Evolutionary conservation across 78 protist species (phyloP).

Genomic region (Diacronema lutheri): DNA sequence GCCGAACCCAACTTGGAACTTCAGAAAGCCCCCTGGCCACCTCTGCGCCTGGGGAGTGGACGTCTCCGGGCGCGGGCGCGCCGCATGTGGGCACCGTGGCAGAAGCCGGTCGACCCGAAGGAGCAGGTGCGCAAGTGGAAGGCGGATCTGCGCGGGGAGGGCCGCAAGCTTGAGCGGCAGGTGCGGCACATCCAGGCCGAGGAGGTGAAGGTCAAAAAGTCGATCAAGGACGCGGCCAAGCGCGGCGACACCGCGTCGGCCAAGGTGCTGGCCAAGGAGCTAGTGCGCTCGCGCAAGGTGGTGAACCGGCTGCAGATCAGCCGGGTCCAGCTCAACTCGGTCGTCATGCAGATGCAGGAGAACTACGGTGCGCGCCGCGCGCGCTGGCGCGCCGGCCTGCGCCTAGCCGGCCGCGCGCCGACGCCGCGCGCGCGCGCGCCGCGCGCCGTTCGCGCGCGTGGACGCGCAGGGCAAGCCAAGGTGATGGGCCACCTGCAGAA

Average conservation of each 20-base stretch:
- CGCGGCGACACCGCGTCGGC: neutral
- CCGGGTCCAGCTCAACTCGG: conserved; percentile 4
- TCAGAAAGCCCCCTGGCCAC: no score
- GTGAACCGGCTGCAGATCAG: neutral
- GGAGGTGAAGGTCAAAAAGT: neutral
- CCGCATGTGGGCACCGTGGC: no score
- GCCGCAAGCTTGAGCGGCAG: conserved; percentile 29
- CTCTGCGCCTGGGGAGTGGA: no score
- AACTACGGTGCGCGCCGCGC: neutral
- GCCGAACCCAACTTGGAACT: no score
- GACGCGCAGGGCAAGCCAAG: neutral
- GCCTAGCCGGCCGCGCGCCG: no score
- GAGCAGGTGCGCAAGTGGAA: conserved; percentile 39
- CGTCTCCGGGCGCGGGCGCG: no score
- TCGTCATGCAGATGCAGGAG: conserved; percentile 19
- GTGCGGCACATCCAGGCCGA: conserved; percentile 18
- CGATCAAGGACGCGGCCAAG: conserved; percentile 10
- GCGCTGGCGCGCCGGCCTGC: no score
- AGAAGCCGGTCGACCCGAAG: neutral
- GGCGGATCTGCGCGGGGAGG: neutral
- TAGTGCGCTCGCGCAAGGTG: conserved; percentile 34
- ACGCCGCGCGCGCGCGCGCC: no score
- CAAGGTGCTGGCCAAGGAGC: conserved; percentile 29
- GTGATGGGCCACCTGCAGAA: neutral
- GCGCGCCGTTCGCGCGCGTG: no score